Evolutionary conservation across 2,329 filamentous ascomycete genomes (phyloP), one percentile per base, ranked within the genome.

Genomic region (Talaromyces pinophilus): DNA sequence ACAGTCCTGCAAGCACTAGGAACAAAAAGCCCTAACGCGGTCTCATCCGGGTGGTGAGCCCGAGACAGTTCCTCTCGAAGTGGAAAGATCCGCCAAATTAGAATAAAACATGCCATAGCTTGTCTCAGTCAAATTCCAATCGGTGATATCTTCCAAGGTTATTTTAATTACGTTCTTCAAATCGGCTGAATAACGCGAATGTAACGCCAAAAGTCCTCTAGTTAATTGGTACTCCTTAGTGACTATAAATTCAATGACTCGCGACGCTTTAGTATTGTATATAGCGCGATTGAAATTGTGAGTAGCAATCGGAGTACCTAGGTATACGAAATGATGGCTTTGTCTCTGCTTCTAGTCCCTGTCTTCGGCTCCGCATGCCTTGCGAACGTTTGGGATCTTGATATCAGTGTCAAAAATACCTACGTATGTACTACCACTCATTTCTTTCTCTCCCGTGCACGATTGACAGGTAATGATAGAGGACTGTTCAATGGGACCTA

Each of bases 71-170:
- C 30, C 30, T 33, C 46, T 50, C 19, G 11, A 50, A 50, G 46
- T 15, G 46, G 46, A 50, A 50, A 50, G 46, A 50, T 50, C 4
- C 4, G 19, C 46, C 11, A 50, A 50, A 28, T 50, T 28, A 28
- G 22, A 50, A 50, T 57, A 25, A n/a, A 38, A 57, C 52, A 57
- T 57, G 50, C 6, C n/a, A 55, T 55, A 55, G 52, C 30, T 30
- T 30, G 52, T 57, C 52, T 57, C 52, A 57, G 15, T 57, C 17
- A 8, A 6, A 17, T 19, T 35, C 17, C 30, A 28, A 8, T 28
- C 13, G 5, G 25, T 17, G 25, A 15, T 28, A 54, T 30, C 35
- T 35, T 33, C 30, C 30, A 8, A 8, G 30, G 30, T 38, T 38
- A 38, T 38, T 38, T 38, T 38, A 38, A 15, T 38, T 38, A 38